Base-by-base conservation (phyloP, 345 rosid species). In the Litchi chinensis region DNA sequence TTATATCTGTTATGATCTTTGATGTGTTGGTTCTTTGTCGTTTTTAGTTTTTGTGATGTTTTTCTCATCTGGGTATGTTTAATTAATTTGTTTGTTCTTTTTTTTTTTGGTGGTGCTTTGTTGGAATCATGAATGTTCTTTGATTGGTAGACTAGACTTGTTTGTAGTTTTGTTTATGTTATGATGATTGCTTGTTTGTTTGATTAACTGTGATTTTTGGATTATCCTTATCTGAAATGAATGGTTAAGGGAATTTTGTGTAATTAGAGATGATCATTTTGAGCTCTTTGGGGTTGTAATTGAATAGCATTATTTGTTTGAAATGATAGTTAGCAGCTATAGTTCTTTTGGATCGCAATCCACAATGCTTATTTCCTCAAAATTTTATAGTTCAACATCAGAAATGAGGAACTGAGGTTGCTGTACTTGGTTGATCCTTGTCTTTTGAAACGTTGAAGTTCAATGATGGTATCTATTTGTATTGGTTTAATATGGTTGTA, bases 51-150 rank as follows among this genome's bases (percentile, higher is more conserved):
- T 11, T 77, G 71, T 80, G 24, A 68, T 18, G 76, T 64, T 77
- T 60, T 72, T 68, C 50, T 81, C 70, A 73, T 73, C 72, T 88
- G 84, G 84, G 83, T 74, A 9, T 78, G 46, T 37, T 74, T 52
- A n/a, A 71, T 80, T 82, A 59, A 43, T 44, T 41, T 81, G 71
- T 39, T 57, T 60, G 64, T 46, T 46, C 8, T 46, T 32, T 32
- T 32, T 32, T 18, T 0, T 52, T 77, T 16, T 22, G 0, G 39
- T 7, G n/a, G 63, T 13, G 59, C 24, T 66, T 26, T 48, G 26
- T 26, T 32, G 2, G 28, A 65, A 65, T 57, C 39, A 57, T 54
- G 73, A 16, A 68, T 68, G 22, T 40, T 76, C 2, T 40, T 56
- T 56, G 39, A 68, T 39, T 32, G 70, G 73, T 67, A 40, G 28